Percentiles rank a stretch among this genome's conserved stretches.
These are phyloP conservation scores for Peronospora destructor DNA, from an alignment of 352 stramenopile genomes.

Conservation along the genomic window DNA sequence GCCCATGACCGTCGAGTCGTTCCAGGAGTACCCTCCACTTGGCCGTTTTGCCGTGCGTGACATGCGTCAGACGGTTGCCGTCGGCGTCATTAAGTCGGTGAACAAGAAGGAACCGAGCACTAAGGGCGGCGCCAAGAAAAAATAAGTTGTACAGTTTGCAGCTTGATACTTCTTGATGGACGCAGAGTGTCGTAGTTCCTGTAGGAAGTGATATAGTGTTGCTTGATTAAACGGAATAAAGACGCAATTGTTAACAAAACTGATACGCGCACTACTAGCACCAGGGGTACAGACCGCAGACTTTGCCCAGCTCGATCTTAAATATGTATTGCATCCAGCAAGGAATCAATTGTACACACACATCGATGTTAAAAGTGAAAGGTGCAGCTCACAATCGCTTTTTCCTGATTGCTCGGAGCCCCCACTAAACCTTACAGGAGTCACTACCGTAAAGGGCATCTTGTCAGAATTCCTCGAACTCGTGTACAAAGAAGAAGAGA, in stretches of 20 bases:
- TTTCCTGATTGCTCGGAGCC: not conserved
- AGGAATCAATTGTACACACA: not conserved
- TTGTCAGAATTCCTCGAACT: constrained; percentile 39
- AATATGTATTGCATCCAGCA: not conserved
- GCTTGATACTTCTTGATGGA: constrained; percentile 20
- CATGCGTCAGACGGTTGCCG: constrained; percentile 94
- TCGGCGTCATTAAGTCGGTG: constrained; percentile 95
- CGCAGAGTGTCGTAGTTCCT: constrained; percentile 8
- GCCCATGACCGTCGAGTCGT: constrained; percentile 93
- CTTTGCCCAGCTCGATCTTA: not conserved
- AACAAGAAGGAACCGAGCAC: constrained; percentile 62
- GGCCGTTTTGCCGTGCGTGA: constrained; percentile 95
- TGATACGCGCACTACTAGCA: no score
- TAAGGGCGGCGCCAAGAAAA: constrained; percentile 39
- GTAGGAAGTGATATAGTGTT: constrained; percentile 5
- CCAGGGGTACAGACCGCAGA: not conserved
- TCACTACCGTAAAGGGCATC: constrained; percentile 15
- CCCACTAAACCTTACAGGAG: not conserved
- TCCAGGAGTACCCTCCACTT: constrained; percentile 94
- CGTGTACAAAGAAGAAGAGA: constrained; percentile 34
- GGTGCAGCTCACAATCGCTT: constrained; percentile 14
- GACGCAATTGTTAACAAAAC: constrained; percentile 9
- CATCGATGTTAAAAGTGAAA: not conserved
- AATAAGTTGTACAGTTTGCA: constrained; percentile 25
- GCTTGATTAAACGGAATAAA: constrained; percentile 17